These are phyloP conservation scores for Lyophyllum semitale DNA, from an alignment of 768 basidiomycete genomes.

Conservation along the genomic window DNA sequence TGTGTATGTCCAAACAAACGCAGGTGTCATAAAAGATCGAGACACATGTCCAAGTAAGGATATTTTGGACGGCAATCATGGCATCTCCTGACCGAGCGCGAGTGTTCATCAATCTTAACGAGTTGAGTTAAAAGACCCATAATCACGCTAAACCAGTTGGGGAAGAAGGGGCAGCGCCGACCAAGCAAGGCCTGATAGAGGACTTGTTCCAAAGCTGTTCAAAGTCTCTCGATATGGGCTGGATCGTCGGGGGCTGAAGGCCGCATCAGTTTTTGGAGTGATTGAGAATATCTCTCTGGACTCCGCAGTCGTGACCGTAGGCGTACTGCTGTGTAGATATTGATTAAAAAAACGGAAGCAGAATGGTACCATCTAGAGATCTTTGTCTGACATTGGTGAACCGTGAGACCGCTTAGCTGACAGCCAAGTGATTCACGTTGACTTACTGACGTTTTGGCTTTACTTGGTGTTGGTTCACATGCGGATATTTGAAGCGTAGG, in stretches of 20 bases:
- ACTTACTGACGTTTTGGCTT: background rate
- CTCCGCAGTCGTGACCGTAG: background rate
- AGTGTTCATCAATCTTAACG: slow-evolving; percentile 12
- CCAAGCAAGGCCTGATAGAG: slow-evolving; percentile 5
- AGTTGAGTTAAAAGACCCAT: background rate
- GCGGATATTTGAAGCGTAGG: background rate
- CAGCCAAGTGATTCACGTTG: background rate
- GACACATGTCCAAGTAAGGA: slow-evolving; percentile 8
- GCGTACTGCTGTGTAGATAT: too few species aligned
- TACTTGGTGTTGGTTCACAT: background rate
- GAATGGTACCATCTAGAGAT: background rate
- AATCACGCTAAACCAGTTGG: slow-evolving; percentile 3
- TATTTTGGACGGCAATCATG: slow-evolving; percentile 16
- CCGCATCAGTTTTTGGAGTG: slow-evolving; percentile 3
- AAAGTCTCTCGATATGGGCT: background rate
- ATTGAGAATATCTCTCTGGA: background rate
- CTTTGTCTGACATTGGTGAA: background rate
- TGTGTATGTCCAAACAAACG: background rate
- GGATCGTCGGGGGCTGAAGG: background rate
- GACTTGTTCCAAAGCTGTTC: background rate
- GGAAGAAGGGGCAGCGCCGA: slow-evolving; percentile 7
- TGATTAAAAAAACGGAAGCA: background rate
- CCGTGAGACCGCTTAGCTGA: too few species aligned
- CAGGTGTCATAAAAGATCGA: background rate
- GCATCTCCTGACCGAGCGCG: slow-evolving; percentile 11